Evolutionary conservation across 257 asterid species (phyloP).

Genomic region (Solanum microdontum): DNA sequence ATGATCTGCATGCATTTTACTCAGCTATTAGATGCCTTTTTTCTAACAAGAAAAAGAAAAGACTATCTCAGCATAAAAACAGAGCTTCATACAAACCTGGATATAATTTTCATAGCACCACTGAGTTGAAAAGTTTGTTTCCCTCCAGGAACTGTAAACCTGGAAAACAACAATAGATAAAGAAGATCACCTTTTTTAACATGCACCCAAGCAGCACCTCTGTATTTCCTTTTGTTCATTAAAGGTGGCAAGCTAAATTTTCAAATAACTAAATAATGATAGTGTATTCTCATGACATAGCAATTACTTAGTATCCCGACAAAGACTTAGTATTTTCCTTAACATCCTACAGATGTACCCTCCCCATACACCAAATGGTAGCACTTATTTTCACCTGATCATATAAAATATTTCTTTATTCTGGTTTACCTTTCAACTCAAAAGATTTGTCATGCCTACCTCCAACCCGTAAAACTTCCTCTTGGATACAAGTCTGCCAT

Average conservation of each 20-base stretch:
- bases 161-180: conserved; percentile 3
- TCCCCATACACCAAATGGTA: neutral
- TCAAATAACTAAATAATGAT: neutral
- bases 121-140: conserved; percentile 77
- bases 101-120: conserved; percentile 95
- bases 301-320: neutral
- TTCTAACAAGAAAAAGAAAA: neutral
- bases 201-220: neutral
- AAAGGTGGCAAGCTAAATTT: neutral
- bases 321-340: neutral
- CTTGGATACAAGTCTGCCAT: neutral
- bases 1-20: neutral
- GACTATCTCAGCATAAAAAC: neutral
- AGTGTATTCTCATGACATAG: neutral
- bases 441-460: neutral
- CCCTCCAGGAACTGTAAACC: conserved; percentile 91
- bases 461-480: neutral
- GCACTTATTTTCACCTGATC: neutral
- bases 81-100: conserved; percentile 31
- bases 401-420: neutral
- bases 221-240: neutral
- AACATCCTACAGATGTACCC: neutral
- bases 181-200: neutral
- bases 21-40: neutral
- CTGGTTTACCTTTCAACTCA: neutral